phyloP scores from a whole-genome alignment of 495 filamentous ascomycete genomes.

The Symbiotaphrina buchneri region DNA sequence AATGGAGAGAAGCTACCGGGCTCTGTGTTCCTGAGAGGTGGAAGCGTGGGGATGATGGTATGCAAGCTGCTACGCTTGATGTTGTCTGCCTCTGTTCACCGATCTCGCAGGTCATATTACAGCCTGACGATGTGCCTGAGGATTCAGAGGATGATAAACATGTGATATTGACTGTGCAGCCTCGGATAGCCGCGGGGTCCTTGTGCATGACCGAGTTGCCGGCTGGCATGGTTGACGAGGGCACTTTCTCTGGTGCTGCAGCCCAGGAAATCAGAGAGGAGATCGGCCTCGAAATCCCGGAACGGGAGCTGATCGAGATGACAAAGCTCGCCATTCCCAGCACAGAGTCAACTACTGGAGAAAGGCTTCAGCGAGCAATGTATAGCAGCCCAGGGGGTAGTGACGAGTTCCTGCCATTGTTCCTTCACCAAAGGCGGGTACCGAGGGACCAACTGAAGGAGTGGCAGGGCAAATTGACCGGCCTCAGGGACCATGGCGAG shows the following conservation, averaged over 20 bases:
- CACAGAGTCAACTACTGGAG: constrained; percentile 13
- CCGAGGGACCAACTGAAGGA: constrained; percentile 36
- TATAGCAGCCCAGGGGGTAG: too few species aligned
- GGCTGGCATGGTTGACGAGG: constrained; percentile 78
- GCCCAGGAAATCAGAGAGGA: constrained; percentile 74
- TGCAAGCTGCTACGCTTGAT: constrained; percentile 3
- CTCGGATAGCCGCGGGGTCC: constrained; percentile 57
- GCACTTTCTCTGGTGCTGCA: constrained; percentile 53
- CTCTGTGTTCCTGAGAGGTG: constrained; percentile 58
- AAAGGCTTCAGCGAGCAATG: constrained; percentile 35
- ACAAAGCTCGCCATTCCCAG: constrained; percentile 27
- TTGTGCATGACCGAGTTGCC: constrained; percentile 61
- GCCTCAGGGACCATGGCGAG: constrained; percentile 55
- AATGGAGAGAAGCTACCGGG: constrained; percentile 47
- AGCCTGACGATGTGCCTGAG: constrained; percentile 38
- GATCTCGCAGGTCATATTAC: constrained; percentile 39
- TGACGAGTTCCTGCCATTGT: constrained; percentile 51
- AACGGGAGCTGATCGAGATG: constrained; percentile 43
- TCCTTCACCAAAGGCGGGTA: constrained; percentile 47
- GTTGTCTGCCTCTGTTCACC: neutral
- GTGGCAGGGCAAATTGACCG: constrained; percentile 57
- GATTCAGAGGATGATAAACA: constrained; percentile 31
- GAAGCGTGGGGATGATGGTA: constrained; percentile 65
- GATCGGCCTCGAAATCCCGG: constrained; percentile 22
- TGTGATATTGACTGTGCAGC: constrained; percentile 62